phyloP scores from a whole-genome alignment of 1,284 basidiomycete genomes.

The Tylopilus microsporus region DNA sequence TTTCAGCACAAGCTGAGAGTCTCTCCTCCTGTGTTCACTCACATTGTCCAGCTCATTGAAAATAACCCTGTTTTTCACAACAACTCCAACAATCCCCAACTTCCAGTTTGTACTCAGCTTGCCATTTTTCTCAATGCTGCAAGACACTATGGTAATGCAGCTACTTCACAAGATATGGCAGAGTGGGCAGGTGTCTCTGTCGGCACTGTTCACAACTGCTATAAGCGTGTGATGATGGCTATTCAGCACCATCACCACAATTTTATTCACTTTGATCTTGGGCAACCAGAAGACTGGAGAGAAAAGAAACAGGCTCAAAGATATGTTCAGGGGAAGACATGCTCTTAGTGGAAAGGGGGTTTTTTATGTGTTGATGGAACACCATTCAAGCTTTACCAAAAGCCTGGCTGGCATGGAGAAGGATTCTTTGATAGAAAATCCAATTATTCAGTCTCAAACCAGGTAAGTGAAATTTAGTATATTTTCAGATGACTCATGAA shows the following conservation, averaged over 20 bases:
- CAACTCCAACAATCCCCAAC: not conserved
- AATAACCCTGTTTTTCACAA: not conserved
- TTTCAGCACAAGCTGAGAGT: not conserved
- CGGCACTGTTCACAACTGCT: too few relatives aligned
- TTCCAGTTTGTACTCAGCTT: not conserved
- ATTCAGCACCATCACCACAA: conserved; percentile 1
- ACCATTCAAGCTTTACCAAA: too few relatives aligned
- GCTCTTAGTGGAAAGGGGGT: too few relatives aligned
- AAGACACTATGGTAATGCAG: conserved; percentile 32
- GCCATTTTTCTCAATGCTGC: not conserved
- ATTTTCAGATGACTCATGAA: too few relatives aligned
- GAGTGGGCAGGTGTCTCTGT: conserved; percentile 33
- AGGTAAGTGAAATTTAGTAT: too few relatives aligned
- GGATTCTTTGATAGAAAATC: too few relatives aligned
- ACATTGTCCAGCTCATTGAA: not conserved
- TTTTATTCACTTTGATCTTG: conserved; percentile 7
- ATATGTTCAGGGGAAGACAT: too few relatives aligned
- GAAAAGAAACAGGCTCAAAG: not conserved
- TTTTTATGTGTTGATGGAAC: too few relatives aligned
- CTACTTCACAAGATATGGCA: conserved; percentile 28
- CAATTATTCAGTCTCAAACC: too few relatives aligned
- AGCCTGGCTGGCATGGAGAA: too few relatives aligned
- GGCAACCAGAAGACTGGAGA: too few relatives aligned
- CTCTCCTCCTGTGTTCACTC: not conserved
- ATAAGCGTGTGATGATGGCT: conserved; percentile 14